Conservation (phyloP, 495 filamentous ascomycete species). For the Aspergillus ostianus region DNA sequence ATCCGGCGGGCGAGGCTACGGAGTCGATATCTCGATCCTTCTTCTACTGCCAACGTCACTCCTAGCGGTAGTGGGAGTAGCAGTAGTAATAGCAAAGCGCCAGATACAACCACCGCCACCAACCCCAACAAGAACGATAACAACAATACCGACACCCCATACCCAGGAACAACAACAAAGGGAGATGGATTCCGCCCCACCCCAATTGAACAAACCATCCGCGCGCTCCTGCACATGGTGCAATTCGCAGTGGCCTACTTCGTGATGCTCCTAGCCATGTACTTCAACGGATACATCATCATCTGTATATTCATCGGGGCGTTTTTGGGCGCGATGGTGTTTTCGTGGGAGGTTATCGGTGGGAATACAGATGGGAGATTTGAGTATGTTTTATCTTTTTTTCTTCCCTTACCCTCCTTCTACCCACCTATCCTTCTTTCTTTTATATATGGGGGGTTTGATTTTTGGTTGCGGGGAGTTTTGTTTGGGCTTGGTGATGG, state of each 20-base stretch:
- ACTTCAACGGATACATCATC: constrained; percentile 64
- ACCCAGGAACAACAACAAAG: no score
- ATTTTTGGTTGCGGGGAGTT: no score
- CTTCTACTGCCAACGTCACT: no score
- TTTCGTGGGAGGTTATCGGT: constrained; percentile 52
- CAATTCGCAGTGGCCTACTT: constrained; percentile 72
- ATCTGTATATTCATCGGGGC: constrained; percentile 63
- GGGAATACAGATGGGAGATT: not conserved
- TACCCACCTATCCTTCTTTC: no score
- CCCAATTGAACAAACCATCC: constrained; percentile 57
- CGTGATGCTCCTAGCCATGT: constrained; percentile 69
- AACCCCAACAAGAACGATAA: no score
- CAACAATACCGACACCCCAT: no score
- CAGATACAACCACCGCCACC: not conserved
- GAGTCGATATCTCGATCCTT: constrained; percentile 11
- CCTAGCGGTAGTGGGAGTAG: not conserved
- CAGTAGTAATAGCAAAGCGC: not conserved
- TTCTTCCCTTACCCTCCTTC: not conserved
- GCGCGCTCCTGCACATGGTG: constrained; percentile 60
- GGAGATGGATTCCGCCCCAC: constrained; percentile 42
- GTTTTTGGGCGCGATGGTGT: constrained; percentile 58
- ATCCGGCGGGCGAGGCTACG: constrained; percentile 37
- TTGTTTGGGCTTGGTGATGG: no score
- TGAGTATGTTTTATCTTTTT: constrained; percentile 18
- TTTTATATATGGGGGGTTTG: no score